Evolutionary conservation across 1,139 yeast genomes (phyloP).

Genomic region (Pichia sp.): DNA sequence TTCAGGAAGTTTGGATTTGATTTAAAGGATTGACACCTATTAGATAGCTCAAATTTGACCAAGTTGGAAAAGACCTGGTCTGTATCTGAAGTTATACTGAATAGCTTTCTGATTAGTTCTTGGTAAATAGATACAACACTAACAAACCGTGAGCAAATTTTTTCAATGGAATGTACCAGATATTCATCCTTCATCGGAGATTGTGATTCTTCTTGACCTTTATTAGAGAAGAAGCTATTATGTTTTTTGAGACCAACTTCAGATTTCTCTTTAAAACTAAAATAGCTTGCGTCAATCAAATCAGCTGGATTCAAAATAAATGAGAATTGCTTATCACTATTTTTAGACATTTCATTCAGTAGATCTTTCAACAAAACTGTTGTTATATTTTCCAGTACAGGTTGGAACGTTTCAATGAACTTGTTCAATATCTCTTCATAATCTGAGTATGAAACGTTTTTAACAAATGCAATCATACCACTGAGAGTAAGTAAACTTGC

Average conservation of each 20-base stretch:
- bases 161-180: constrained; percentile 1
- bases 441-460: constrained; percentile 42
- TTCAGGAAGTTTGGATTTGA: constrained; percentile 6
- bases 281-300: constrained; percentile 14
- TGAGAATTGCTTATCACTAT: constrained; percentile 12
- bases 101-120: constrained; percentile 54
- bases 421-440: constrained; percentile 34
- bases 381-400: constrained; percentile 27
- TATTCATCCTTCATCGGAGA: constrained; percentile 8
- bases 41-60: constrained; percentile 37
- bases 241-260: constrained; percentile 3
- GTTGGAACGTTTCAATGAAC: constrained; percentile 22
- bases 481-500: constrained; percentile 36
- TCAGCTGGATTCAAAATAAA: constrained; percentile 21
- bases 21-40: constrained; percentile 26
- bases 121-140: constrained; percentile 46
- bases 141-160: constrained; percentile 7
- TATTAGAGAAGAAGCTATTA: constrained; percentile 14
- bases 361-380: constrained; percentile 28
- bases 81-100: constrained; percentile 54
- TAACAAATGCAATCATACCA: constrained; percentile 60
- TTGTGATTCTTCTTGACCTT: too few species aligned
- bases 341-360: constrained; percentile 23
- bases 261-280: constrained; percentile 9
- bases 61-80: constrained; percentile 42